These are phyloP conservation scores for Aegilops sharonensis DNA, from an alignment of 176 grass and related monocot genomes.

Conservation along the genomic window DNA sequence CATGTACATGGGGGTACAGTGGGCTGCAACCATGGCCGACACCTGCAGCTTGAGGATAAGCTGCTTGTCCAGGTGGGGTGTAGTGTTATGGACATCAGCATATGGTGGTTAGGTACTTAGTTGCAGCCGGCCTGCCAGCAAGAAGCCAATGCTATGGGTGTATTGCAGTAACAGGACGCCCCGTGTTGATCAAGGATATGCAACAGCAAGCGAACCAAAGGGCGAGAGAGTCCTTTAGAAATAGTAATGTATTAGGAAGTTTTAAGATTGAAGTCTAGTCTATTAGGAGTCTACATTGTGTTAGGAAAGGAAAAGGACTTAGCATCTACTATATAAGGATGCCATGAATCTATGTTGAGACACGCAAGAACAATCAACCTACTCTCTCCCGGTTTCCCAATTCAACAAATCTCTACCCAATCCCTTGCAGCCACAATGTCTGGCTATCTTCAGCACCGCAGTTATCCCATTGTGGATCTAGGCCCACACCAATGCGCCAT, in stretches of 20 bases:
- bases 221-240: too few relatives aligned
- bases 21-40: too few relatives aligned
- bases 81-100: neutral
- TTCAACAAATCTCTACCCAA: neutral
- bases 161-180: neutral
- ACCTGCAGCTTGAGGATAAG: neutral
- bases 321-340: neutral
- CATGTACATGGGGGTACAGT: neutral
- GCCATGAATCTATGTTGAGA: neutral
- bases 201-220: too few relatives aligned
- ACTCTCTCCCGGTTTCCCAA: neutral
- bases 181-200: too few relatives aligned
- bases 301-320: neutral
- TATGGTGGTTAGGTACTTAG: neutral
- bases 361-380: neutral
- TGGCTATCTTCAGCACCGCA: too few relatives aligned
- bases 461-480: too few relatives aligned
- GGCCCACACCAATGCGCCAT: neutral
- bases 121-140: neutral
- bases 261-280: neutral
- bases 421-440: neutral
- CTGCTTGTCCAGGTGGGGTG: neutral
- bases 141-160: neutral
- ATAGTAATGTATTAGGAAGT: too few relatives aligned
- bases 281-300: neutral